Conservation (phyloP, 2,329 filamentous ascomycete genomes). For the Metarhizium album region DNA sequence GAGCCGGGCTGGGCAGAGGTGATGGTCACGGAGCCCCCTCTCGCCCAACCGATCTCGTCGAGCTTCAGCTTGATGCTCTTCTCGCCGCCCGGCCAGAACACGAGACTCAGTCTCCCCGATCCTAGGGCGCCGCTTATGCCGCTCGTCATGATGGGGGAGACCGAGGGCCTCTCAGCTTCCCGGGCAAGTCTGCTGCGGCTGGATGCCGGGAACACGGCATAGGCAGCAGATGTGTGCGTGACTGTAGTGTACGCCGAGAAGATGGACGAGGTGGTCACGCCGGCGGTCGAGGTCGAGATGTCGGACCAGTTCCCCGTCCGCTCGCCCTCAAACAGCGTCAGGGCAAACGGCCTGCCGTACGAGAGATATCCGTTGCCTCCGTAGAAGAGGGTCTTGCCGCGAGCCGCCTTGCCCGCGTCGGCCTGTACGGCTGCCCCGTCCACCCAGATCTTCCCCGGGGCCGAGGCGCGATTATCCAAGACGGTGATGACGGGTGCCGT, state of each 20-base stretch:
- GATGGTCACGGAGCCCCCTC: conserved; percentile 9
- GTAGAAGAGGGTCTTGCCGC: conserved; percentile 10
- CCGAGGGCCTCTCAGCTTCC: conserved; percentile 8
- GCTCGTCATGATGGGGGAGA: conserved; percentile 7
- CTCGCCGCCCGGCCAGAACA: conserved; percentile 13
- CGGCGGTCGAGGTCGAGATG: conserved; percentile 13
- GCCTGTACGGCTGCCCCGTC: conserved; percentile 3
- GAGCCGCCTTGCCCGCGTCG: neutral
- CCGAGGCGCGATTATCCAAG: conserved; percentile 12
- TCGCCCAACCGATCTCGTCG: conserved; percentile 10
- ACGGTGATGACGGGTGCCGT: conserved; percentile 10
- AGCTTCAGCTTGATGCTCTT: conserved; percentile 9
- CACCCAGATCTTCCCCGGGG: conserved; percentile 6
- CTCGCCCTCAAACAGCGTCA: conserved; percentile 10
- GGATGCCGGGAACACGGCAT: conserved; percentile 12
- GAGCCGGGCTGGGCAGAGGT: conserved; percentile 9
- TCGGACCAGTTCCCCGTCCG: conserved; percentile 14
- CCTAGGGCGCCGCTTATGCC: conserved; percentile 11
- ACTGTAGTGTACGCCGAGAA: conserved; percentile 14
- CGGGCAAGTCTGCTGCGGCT: conserved; percentile 4
- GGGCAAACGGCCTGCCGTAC: conserved; percentile 10
- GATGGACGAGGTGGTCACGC: conserved; percentile 8
- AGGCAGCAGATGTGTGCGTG: conserved; percentile 5
- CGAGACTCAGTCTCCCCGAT: conserved; percentile 9
- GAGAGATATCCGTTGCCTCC: conserved; percentile 13